Base-by-base conservation (phyloP, 148 eudicot genomes). In the Rhododendron williamsianum region DNA sequence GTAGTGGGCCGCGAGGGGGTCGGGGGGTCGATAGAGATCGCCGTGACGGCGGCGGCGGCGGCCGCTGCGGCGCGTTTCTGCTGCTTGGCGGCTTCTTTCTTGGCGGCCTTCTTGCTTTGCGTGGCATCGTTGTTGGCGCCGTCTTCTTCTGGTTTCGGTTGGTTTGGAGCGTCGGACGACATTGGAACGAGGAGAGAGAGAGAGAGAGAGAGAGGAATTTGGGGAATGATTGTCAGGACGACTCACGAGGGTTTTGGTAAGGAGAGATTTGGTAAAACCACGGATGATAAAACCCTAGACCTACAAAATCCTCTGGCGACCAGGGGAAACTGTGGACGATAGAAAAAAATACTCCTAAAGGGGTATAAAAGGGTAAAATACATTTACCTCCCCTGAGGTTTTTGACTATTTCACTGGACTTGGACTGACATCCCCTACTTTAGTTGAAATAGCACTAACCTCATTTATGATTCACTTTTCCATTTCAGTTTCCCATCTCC, bases 31-130 rank as follows among this genome's bases (percentile, higher is more conserved):
- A 88, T 60, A n/a, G 92, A 65, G 76, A 83, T 74, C 15, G 85
- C 88, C 1, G 18, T 16, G 7, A 54, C 60, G 21, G 60, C 60
- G 1, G 60, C 60, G 27, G 92, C 88, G 60, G 92, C 81, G 23
- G 92, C 85, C 56, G 95, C 87, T 16, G 89, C 89, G 33, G 90
- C 88, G 56, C 82, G 89, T 87, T 93, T 83, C 43, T 91, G 94
- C 80, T 91, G 98, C 63, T 92, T 91, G 12, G 93, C 93, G 51
- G 91, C 93, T 54, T 94, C 98, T 27, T 94, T 95, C 78, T 94
- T 94, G 21, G 95, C 89, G 35, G 93, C 92, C 67, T 93, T 93
- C 86, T 94, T 92, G 92, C 93, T 92, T 7, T 16, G 67, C 12
- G 33, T 3, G 2, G 18, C 81, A 23, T 54, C 58, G 21, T 0